Conservation (phyloP, 257 asterid genomes). For the Penstemon barbatus region DNA sequence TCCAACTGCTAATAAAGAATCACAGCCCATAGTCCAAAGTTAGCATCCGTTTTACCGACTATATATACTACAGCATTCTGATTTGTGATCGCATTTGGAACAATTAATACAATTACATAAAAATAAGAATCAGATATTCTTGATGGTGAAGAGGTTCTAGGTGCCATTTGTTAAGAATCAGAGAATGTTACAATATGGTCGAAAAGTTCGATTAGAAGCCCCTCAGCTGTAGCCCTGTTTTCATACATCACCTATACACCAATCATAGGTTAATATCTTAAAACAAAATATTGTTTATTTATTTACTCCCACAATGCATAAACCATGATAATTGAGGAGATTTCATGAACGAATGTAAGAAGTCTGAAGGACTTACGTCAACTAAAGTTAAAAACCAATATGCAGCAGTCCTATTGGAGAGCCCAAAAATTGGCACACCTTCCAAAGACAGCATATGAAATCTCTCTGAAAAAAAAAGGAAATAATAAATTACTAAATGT, state of each 20-base stretch:
- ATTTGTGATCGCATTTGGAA: conserved; percentile 13
- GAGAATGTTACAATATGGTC: conserved; percentile 71
- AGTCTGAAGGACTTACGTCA: conserved; percentile 67
- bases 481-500: conserved; percentile 2
- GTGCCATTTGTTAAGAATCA: conserved; percentile 76
- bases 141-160: conserved; percentile 91
- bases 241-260: conserved; percentile 82
- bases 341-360: background rate
- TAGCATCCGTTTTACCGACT: background rate
- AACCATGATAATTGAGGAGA: background rate
- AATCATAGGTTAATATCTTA: background rate
- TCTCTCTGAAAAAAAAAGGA: conserved; percentile 55
- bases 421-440: conserved; percentile 79
- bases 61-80: background rate
- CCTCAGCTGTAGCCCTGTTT: conserved; percentile 84
- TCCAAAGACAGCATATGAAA: conserved; percentile 91
- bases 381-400: conserved; percentile 94
- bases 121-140: conserved; percentile 51
- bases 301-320: background rate
- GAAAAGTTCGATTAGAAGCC: conserved; percentile 69
- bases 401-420: conserved; percentile 82
- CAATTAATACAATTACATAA: background rate
- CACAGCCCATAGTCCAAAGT: conserved; percentile 24
- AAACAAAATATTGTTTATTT: background rate
- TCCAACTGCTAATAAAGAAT: conserved; percentile 12